Evolutionary conservation across 208 protist genomes (phyloP), one percentile per base, ranked within the genome.

Genomic region (Leishmania mexicana): DNA sequence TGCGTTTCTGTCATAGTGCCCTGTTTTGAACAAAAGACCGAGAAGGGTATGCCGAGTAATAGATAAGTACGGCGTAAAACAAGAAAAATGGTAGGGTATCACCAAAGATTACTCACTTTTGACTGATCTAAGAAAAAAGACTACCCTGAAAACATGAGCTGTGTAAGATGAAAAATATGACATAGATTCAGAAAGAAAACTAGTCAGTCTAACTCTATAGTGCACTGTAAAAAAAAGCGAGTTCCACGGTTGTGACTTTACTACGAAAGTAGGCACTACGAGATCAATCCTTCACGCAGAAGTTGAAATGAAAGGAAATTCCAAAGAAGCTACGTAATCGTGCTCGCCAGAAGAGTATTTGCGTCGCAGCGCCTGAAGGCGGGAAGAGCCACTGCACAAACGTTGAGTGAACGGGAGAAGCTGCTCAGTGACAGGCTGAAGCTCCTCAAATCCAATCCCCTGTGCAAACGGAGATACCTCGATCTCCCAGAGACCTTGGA

Each of bases 271-370:
- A 75, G 31, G 40, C 15, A 64, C 28, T 40, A 75, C 38, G 58
- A 81, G 38, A 60, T 45, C 4, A 8, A 62, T 13, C 49, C 31
- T 42, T 75, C 31, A 85, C 19, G 17, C 73, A 81, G 88, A 57
- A 7, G 67, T 31, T 28, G 81, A 64, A 77, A 84, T 45, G 42
- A 85, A 67, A 75, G 90, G 93, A 80, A 92, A 90, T 49, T 96
- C 83, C 49, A 96, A 67, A 45, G 80, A 74, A 38, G 80, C 85
- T 15, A 96, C 88, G 53, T 70, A 86, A 68, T 85, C 75, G 68
- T 86, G 91, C 47, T 89, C 87, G 62, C 75, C 81, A 0, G 90
- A 88, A 42, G 85, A 77, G 80, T 96, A 96, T 49, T 96, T 96
- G 1, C 91, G 81, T 21, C 88, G 82, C 72, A 93, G 70, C 3